Evolutionary conservation across 495 filamentous ascomycete species (phyloP), one percentile per base, ranked within the genome.

Genomic region (Lasiosphaeris hirsuta): DNA sequence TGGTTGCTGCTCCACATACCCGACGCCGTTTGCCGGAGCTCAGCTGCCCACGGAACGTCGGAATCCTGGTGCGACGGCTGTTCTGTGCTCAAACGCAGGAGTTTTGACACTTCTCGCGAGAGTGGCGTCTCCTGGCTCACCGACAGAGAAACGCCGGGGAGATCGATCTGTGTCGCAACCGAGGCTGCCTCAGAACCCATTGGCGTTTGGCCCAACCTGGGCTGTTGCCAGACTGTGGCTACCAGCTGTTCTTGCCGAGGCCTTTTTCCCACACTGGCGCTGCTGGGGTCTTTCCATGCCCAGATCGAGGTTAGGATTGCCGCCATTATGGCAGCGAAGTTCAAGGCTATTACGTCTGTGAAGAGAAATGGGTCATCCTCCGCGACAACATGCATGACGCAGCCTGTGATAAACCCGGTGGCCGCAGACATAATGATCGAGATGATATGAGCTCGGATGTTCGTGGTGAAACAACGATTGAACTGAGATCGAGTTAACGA

Each of bases 381-480:
- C n/a, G 42, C 51, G n/a, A 58, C 23, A 3, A 14, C 35, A 19
- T 59, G 62, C 3, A 70, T 46, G 1, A 63, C 37, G 13, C 63
- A 63, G 10, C 67, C 67, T 0, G 57, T 38, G 10, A 51, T 18
- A 33, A 63, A 70, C 3, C 67, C 67, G 13, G 58, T 34, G 13
- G 59, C 47, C n/a, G 66, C 67, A 0, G 65, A 59, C 1, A 41
- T 37, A 4, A 69, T 47, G 30, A 69, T 58, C 0, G 63, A 61
- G 0, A 35, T n/a, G n/a, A 69, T 50, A 34, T 70, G 67, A 1
- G 48, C 48, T 37, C 19, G 39, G 38, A 57, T 19, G 36, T 68
- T 54, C 7, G 56, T 64, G 6, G 67, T 70, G 34, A 70, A 70
- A 46, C 65, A 67, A 4, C 67, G 63, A 37, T 70, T 70, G 58